Percentiles rank a stretch among this genome's conserved stretches.
These are phyloP conservation scores for Debaryomyces castellii DNA, from an alignment of 805 yeast genomes.

Conservation along the genomic window DNA sequence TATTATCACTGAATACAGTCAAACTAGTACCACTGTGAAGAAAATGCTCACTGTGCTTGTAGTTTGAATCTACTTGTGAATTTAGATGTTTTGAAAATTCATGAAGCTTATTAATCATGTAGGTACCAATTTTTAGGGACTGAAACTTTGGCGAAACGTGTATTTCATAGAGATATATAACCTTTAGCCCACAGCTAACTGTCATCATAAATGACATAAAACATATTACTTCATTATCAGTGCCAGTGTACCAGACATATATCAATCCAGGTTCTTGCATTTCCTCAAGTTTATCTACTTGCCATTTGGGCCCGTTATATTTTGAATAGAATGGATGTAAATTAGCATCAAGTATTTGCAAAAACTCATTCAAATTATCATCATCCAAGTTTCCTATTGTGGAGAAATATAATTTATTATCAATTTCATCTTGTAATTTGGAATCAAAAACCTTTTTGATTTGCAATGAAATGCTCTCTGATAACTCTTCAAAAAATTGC, in stretches of 20 bases:
- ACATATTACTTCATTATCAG: conserved; percentile 25
- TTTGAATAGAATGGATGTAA: conserved; percentile 25
- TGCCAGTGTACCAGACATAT: conserved; percentile 32
- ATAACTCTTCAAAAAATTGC: conserved; percentile 11
- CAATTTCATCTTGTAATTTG: neutral
- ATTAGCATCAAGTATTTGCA: conserved; percentile 25
- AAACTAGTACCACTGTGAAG: conserved; percentile 31
- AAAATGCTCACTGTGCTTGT: conserved; percentile 7
- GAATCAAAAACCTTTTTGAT: conserved; percentile 9
- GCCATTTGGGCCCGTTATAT: conserved; percentile 41
- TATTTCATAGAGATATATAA: conserved; percentile 57
- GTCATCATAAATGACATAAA: conserved; percentile 50
- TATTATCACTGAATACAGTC: conserved; percentile 53
- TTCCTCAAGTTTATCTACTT: conserved; percentile 40
- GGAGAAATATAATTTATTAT: conserved; percentile 1
- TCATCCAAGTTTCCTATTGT: conserved; percentile 6
- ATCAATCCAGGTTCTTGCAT: conserved; percentile 49
- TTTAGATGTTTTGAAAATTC: conserved; percentile 19
- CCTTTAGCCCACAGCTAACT: conserved; percentile 34
- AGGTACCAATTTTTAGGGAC: conserved; percentile 35
- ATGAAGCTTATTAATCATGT: conserved; percentile 38
- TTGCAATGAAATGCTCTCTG: conserved; percentile 9
- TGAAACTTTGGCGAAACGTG: conserved; percentile 43
- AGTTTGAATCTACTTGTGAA: neutral
- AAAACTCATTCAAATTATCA: conserved; percentile 10